Percentiles rank a stretch among this genome's conserved stretches.
phyloP scores from a whole-genome alignment of 768 basidiomycete genomes.

The Lyophyllum atratum region DNA sequence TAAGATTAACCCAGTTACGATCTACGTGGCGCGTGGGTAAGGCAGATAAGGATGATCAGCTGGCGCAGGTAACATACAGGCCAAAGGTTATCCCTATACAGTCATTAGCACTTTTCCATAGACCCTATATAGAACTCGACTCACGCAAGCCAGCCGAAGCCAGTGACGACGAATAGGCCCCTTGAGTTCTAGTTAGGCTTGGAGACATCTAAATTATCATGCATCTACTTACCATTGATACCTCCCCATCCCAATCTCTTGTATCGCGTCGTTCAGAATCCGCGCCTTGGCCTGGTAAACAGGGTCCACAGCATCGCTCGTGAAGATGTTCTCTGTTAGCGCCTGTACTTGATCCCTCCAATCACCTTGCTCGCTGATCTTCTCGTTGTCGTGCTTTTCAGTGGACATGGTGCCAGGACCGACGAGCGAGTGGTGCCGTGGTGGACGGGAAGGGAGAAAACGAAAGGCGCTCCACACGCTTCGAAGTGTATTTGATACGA shows the following conservation, averaged over 20 bases:
- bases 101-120: not conserved
- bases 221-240: slow-evolving; percentile 50
- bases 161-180: slow-evolving; percentile 69
- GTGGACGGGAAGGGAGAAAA: not conserved
- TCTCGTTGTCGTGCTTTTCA: slow-evolving; percentile 2
- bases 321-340: slow-evolving; percentile 14
- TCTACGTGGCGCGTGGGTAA: slow-evolving; percentile 29
- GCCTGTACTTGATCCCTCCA: not conserved
- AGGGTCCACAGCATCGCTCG: slow-evolving; percentile 42
- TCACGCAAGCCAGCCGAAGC: slow-evolving; percentile 78
- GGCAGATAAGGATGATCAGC: not conserved
- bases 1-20: slow-evolving; percentile 68
- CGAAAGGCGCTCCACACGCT: not conserved
- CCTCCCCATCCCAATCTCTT: slow-evolving; percentile 71
- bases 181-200: slow-evolving; percentile 28
- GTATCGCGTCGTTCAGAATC: slow-evolving; percentile 60
- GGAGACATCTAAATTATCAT: not conserved
- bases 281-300: slow-evolving; percentile 60
- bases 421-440: not conserved
- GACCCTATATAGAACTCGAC: slow-evolving; percentile 24
- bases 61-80: slow-evolving; percentile 45
- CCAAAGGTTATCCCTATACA: slow-evolving; percentile 69
- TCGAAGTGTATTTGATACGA: not conserved
- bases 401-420: slow-evolving; percentile 4
- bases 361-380: not conserved